Conservation (phyloP, 805 yeast species). For the Cyberlindnera samutprakarnensis region DNA sequence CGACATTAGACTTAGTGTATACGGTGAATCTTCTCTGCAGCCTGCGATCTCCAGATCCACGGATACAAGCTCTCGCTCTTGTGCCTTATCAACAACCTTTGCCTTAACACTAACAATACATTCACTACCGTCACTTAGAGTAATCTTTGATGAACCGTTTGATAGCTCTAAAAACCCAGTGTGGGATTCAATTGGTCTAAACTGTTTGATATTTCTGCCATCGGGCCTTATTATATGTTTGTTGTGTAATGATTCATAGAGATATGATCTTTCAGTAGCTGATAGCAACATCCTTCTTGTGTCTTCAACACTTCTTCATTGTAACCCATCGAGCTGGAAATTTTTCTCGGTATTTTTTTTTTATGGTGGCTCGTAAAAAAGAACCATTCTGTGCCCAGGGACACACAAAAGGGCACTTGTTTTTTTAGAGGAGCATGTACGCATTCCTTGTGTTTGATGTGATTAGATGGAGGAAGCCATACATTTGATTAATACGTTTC, state of each 20-base stretch:
- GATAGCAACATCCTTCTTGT: slow-evolving; percentile 53
- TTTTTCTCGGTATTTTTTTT: too few relatives aligned
- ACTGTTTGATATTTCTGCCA: slow-evolving; percentile 65
- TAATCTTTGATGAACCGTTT: slow-evolving; percentile 86
- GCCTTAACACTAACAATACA: slow-evolving; percentile 88
- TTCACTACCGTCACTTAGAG: slow-evolving; percentile 86
- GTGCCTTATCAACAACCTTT: slow-evolving; percentile 53
- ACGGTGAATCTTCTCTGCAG: slow-evolving; percentile 68
- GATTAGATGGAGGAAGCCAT: too few relatives aligned
- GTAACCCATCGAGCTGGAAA: too few relatives aligned
- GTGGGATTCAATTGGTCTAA: slow-evolving; percentile 79
- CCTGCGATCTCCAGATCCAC: slow-evolving; percentile 82
- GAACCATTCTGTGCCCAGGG: too few relatives aligned
- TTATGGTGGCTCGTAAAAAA: too few relatives aligned
- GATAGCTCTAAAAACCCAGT: slow-evolving; percentile 78
- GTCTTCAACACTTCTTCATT: too few relatives aligned
- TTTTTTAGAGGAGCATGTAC: too few relatives aligned
- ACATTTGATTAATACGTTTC: too few relatives aligned
- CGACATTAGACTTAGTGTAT: slow-evolving; percentile 56
- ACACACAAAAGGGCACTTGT: too few relatives aligned
- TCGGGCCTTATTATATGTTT: slow-evolving; percentile 75
- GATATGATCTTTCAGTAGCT: slow-evolving; percentile 67
- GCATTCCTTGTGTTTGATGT: too few relatives aligned
- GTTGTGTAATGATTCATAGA: slow-evolving; percentile 61
- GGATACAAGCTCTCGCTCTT: slow-evolving; percentile 45